phyloP scores from a whole-genome alignment of 2,329 filamentous ascomycete species.

The Cytospora schulzeri region DNA sequence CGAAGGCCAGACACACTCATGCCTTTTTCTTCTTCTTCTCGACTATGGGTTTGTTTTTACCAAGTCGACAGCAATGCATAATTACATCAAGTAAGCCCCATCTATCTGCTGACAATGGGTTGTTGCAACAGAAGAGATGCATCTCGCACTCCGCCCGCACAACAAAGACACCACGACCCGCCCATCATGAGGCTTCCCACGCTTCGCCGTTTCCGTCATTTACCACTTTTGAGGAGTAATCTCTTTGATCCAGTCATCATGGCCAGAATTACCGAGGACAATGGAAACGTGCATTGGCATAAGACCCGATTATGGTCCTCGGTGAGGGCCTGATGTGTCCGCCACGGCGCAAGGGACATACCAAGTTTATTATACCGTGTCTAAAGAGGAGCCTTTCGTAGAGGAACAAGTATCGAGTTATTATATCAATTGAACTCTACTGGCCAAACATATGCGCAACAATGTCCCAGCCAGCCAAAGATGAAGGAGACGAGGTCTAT shows the following conservation, averaged over 20 bases:
- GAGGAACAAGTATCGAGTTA: not conserved
- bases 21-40: too few relatives aligned
- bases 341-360: not conserved
- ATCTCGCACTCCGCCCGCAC: not conserved
- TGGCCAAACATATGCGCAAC: not conserved
- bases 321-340: not conserved
- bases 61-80: not conserved
- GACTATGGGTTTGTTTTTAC: not conserved
- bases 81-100: not conserved
- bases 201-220: conserved; percentile 22
- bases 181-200: not conserved
- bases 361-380: not conserved
- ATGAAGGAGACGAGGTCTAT: not conserved
- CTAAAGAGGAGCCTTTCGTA: not conserved
- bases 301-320: conserved; percentile 9
- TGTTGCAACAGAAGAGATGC: not conserved
- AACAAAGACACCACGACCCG: conserved; percentile 20
- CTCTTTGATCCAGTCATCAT: conserved; percentile 14
- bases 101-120: conserved; percentile 17
- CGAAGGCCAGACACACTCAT: not conserved
- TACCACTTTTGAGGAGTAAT: not conserved
- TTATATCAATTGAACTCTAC: not conserved
- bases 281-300: conserved; percentile 19
- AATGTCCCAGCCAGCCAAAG: not conserved
- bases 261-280: conserved; percentile 6